Conservation (phyloP, 768 basidiomycete genomes). For the Amanita thiersii region DNA sequence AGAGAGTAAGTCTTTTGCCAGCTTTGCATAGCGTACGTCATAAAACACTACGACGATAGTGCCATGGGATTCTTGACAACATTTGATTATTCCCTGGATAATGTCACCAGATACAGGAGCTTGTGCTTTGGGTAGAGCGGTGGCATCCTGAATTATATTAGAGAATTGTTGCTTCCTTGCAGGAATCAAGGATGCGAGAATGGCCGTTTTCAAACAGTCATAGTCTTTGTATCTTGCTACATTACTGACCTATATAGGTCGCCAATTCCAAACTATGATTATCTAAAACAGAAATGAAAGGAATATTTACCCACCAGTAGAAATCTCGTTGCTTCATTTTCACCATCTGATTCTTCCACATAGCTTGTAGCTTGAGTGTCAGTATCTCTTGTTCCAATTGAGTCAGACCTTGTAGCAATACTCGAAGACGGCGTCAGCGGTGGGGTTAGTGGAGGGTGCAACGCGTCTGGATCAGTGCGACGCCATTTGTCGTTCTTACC, state of each 20-base stretch:
- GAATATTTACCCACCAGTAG: not conserved
- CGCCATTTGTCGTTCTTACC: slow-evolving; percentile 23
- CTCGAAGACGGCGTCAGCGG: slow-evolving; percentile 66
- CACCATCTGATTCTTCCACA: slow-evolving; percentile 14
- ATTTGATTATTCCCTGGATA: slow-evolving; percentile 52
- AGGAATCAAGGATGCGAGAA: slow-evolving; percentile 10
- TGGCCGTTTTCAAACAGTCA: slow-evolving; percentile 19
- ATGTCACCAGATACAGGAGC: slow-evolving; percentile 3
- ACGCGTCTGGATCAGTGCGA: slow-evolving; percentile 26
- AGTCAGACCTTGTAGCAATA: slow-evolving; percentile 22
- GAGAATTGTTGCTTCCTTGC: not conserved
- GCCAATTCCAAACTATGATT: not conserved
- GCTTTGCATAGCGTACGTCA: slow-evolving; percentile 47
- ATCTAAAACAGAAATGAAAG: too few relatives aligned
- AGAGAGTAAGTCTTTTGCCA: slow-evolving; percentile 35
- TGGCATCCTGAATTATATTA: not conserved
- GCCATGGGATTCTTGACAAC: slow-evolving; percentile 41
- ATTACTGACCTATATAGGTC: slow-evolving; percentile 24
- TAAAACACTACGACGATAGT: slow-evolving; percentile 52
- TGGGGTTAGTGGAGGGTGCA: slow-evolving; percentile 46
- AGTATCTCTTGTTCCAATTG: slow-evolving; percentile 7
- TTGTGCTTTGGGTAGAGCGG: not conserved
- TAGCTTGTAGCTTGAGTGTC: slow-evolving; percentile 13
- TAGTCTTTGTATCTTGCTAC: slow-evolving; percentile 22
- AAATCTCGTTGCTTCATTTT: slow-evolving; percentile 3